Evolutionary conservation across 805 yeast species (phyloP).

Genomic region (Kluyveromyces dobzhanskii): DNA sequence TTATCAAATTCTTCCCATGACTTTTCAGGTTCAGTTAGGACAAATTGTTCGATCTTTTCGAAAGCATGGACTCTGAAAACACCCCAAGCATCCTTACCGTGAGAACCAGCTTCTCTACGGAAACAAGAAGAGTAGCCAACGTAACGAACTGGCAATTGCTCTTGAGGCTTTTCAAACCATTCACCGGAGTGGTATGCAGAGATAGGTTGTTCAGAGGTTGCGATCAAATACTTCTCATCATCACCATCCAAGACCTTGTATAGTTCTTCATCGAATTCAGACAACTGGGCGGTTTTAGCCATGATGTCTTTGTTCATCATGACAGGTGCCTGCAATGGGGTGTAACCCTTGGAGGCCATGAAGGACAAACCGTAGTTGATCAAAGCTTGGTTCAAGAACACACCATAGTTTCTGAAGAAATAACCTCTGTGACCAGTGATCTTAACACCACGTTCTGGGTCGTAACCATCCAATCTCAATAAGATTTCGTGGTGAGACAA

Average conservation of each 20-base stretch:
- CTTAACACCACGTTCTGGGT: constrained; percentile 97
- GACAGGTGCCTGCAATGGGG: constrained; percentile 95
- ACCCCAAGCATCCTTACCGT: constrained; percentile 99
- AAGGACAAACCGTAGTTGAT: constrained; percentile 91
- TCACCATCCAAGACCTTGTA: constrained; percentile 96
- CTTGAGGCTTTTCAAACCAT: constrained; percentile 97
- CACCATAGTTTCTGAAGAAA: constrained; percentile 91
- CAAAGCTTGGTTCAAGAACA: constrained; percentile 94
- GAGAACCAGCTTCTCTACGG: constrained; percentile 99
- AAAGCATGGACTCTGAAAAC: constrained; percentile 98
- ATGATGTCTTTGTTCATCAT: constrained; percentile 99
- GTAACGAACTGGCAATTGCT: constrained; percentile 92
- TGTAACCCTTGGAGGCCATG: constrained; percentile 69
- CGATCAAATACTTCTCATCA: constrained; percentile 95
- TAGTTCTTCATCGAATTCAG: constrained; percentile 95
- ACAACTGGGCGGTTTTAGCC: constrained; percentile 98
- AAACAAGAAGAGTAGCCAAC: constrained; percentile 98
- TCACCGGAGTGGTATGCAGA: constrained; percentile 95
- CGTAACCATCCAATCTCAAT: constrained; percentile 92
- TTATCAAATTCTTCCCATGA: constrained; percentile 97
- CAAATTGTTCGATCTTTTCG: constrained; percentile 96
- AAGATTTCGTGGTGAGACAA: constrained; percentile 94
- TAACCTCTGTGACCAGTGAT: constrained; percentile 98
- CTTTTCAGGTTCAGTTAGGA: constrained; percentile 92
- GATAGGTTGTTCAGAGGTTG: constrained; percentile 98